Evolutionary conservation across 352 stramenopile species (phyloP), one percentile per base, ranked within the genome.

Genomic region (Pythium aquatile): DNA sequence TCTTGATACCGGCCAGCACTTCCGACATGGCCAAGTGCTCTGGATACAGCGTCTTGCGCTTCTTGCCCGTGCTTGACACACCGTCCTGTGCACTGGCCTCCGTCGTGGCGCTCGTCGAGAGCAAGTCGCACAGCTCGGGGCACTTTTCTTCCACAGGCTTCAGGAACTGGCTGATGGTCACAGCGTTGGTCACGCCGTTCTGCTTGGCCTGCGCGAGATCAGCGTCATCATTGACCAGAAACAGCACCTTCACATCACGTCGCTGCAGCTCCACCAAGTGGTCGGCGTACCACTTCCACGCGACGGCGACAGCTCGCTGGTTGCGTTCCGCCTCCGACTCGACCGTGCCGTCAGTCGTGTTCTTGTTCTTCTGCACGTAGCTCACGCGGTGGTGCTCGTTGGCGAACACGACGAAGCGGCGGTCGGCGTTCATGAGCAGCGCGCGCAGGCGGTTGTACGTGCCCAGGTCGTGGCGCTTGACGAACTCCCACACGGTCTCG

Each of bases 401-500:
- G 20, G 94, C 87, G 61, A 98, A 98, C 37, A 98, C 87, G 10
- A 98, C 74, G 66, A 97, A 97, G 30, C 85, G 83, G 24, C 91
- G 77, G 54, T 92, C 81, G 1, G 69, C 65, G 62, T 90, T 91
- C 73, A 86, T 90, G 42, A 98, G 66, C 65, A 98, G 75, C 33
- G 88, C 88, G 35, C 80, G 80, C 40, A 98, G 72, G 44, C 90
- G 81, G 69, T 95, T 94, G 79, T 96, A 98, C 40, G 97, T 79
- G 28, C 78, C 80, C 9, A 97, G 66, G 58, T 98, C 95, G 53
- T 94, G 82, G 56, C 89, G 77, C 52, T 93, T 90, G 35, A 97
- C 89, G 57, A 94, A 91, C 61, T 94, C 81, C 73, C 94, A 85
- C 7, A 98, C 93, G 1, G 91, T 98, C 70, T 98, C 89, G 10